Percentiles rank a stretch among this genome's conserved stretches.
phyloP scores from a whole-genome alignment of 2,329 filamentous ascomycete species.

The Blastomyces gilchristii region DNA sequence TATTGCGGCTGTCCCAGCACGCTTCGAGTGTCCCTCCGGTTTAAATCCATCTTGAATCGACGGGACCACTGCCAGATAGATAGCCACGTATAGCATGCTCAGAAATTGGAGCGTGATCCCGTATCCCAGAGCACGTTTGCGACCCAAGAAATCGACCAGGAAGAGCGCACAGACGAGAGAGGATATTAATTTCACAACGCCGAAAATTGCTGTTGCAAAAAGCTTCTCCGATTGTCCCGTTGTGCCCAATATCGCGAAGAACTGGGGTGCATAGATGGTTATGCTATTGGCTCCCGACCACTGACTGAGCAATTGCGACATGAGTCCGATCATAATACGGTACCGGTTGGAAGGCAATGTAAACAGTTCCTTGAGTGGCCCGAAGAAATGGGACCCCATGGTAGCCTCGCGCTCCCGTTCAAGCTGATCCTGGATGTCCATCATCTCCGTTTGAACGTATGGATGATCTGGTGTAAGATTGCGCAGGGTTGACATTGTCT shows the following conservation, averaged over 20 bases:
- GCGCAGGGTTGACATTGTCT: conserved; percentile 28
- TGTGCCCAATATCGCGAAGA: conserved; percentile 61
- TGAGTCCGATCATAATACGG: conserved; percentile 54
- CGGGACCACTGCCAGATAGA: conserved; percentile 35
- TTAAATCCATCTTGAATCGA: conserved; percentile 23
- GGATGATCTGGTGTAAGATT: conserved; percentile 34
- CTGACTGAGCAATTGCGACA: conserved; percentile 59
- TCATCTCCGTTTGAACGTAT: conserved; percentile 34
- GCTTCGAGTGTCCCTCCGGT: conserved; percentile 14
- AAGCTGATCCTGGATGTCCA: conserved; percentile 26
- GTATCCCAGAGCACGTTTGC: conserved; percentile 47
- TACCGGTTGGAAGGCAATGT: conserved; percentile 56
- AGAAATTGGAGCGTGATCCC: conserved; percentile 42
- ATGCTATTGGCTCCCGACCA: conserved; percentile 60
- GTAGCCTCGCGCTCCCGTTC: conserved; percentile 42
- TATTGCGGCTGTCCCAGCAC: conserved; percentile 33
- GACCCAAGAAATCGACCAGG: conserved; percentile 64
- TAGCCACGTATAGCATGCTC: conserved; percentile 46
- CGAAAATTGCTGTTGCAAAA: conserved; percentile 62
- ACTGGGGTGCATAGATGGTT: conserved; percentile 62
- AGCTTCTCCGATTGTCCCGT: conserved; percentile 56
- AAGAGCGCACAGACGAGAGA: conserved; percentile 60
- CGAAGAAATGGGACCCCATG: conserved; percentile 11
- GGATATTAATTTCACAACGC: conserved; percentile 59
- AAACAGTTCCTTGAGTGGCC: conserved; percentile 31